Conservation (phyloP, 352 stramenopile genomes). For the Phytophthora fragariae region DNA sequence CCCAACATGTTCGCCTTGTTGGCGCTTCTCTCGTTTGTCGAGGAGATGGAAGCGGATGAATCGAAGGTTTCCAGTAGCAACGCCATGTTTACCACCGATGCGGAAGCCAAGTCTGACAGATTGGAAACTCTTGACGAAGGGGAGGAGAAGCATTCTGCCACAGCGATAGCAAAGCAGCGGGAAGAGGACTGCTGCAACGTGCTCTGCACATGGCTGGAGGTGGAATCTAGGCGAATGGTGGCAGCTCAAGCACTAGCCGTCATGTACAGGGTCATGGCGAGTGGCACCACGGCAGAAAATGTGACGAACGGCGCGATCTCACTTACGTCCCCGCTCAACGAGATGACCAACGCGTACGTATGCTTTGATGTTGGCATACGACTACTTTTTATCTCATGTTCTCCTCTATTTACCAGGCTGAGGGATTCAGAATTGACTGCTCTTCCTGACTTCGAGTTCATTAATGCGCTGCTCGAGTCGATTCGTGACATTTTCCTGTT, state of each 20-base stretch:
- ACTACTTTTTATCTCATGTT: neutral
- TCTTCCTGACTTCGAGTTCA: slow-evolving; percentile 67
- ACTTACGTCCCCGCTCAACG: slow-evolving; percentile 36
- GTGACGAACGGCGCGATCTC: slow-evolving; percentile 31
- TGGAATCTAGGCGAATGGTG: slow-evolving; percentile 36
- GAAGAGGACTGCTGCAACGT: slow-evolving; percentile 50
- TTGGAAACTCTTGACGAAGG: slow-evolving; percentile 41
- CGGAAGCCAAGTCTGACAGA: slow-evolving; percentile 32
- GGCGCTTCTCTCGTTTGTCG: slow-evolving; percentile 63
- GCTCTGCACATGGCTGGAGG: slow-evolving; percentile 51
- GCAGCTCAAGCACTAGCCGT: slow-evolving; percentile 50
- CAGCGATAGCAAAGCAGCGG: slow-evolving; percentile 28
- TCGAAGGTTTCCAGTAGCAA: slow-evolving; percentile 30
- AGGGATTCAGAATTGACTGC: slow-evolving; percentile 39
- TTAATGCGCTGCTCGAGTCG: slow-evolving; percentile 56
- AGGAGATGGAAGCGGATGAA: slow-evolving; percentile 54
- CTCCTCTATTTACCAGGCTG: slow-evolving; percentile 41
- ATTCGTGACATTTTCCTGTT: slow-evolving; percentile 64
- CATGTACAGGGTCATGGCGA: slow-evolving; percentile 45
- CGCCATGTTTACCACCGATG: slow-evolving; percentile 10
- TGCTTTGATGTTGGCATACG: neutral
- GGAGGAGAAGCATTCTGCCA: slow-evolving; percentile 39
- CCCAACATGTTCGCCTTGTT: slow-evolving; percentile 63
- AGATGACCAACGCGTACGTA: slow-evolving; percentile 45
- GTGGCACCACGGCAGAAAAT: slow-evolving; percentile 16